Evolutionary conservation across 164 flowering plant genomes (phyloP).

Genomic region (Cinnamomum chago): DNA sequence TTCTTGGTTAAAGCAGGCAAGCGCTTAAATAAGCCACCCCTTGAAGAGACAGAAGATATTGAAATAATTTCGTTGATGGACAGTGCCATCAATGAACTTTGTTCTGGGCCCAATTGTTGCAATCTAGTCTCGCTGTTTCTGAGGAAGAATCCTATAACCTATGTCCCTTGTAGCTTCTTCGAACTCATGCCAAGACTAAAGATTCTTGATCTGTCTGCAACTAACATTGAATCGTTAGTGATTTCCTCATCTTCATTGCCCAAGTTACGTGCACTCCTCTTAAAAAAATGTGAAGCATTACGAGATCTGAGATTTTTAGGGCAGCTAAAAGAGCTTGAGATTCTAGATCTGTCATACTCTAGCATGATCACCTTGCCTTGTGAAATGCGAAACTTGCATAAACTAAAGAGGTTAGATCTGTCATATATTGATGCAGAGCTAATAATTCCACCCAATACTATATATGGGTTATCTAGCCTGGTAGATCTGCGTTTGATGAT

Average conservation of each 20-base stretch:
- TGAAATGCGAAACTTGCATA: not conserved
- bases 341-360: not conserved
- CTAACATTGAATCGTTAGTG: not conserved
- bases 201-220: conserved; percentile 1
- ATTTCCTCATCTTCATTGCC: not conserved
- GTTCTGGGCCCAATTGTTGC: not conserved
- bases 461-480: not conserved
- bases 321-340: not conserved
- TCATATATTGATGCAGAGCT: not conserved
- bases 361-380: not conserved
- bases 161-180: not conserved
- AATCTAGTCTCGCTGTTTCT: not conserved
- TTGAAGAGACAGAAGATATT: not conserved
- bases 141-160: not conserved
- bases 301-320: not conserved
- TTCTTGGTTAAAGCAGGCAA: not conserved
- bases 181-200: conserved; percentile 5
- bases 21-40: not conserved
- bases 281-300: not conserved
- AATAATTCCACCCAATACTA: not conserved
- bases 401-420: not conserved
- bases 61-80: conserved; percentile 2
- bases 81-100: not conserved
- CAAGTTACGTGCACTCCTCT: not conserved
- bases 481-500: not conserved